Evolutionary conservation across 441 rosid genomes (phyloP), one percentile per base, ranked within the genome.

Genomic region (Erodium moschatum): DNA sequence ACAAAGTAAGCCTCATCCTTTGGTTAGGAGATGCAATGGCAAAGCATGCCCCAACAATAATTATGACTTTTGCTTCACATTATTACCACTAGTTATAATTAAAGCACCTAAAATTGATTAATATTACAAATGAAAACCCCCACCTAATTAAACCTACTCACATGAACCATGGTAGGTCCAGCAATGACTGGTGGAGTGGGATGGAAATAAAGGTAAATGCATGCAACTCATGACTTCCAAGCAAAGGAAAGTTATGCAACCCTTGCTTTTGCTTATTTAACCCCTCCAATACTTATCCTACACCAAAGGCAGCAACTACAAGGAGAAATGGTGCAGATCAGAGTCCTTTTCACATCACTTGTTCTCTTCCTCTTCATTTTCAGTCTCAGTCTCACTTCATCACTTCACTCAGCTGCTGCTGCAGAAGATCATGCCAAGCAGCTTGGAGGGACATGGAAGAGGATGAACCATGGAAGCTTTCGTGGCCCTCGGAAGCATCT

Each of bases 401-500:
- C 61, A 46, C 67, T 81, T 10, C 54, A 44, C 50, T 0, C 72
- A 8, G 69, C 19, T n/a, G 62, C 9, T 64, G 66, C 56, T 1
- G 70, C 13, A 19, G 67, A n/a, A 29, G 33, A 8, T 52, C 70
- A 72, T 27, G 76, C 1, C 18, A 33, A 48, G 15, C 3, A 62
- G 6, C 13, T 69, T 0, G 66, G 21, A 0, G 46, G 27, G 38
- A 48, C 9, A 8, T 64, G 67, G 82, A 72, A 67, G 66, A 76
- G 72, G 78, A 65, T 78, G 71, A 79, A 81, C 64, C 90, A 84
- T 42, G 86, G 86, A 48, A 82, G 85, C 71, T 67, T 67, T 58
- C 85, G 87, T 0, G 82, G 89, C 40, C 81, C 81, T 48, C 73
- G 68, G 65, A 78, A 84, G 46, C 83, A 79, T 72, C 77, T 81